Evolutionary conservation across 169 alveolate genomes (phyloP), one percentile per base, ranked within the genome.

Genomic region (Miamiensis avidus): DNA sequence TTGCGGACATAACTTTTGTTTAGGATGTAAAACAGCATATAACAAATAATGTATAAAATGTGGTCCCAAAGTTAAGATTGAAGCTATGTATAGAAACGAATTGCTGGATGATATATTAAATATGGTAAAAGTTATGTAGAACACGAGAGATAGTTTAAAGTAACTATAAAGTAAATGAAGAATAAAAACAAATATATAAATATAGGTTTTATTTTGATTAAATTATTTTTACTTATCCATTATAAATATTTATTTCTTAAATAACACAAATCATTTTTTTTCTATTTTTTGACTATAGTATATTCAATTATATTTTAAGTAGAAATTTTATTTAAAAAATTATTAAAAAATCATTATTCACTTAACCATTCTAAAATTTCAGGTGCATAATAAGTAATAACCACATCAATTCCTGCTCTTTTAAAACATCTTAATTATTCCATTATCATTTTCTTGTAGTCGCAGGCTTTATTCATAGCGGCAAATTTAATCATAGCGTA

Each of bases 341-440:
- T n/a, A n/a, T n/a, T n/a, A n/a, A n/a, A n/a, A n/a, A n/a, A n/a
- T n/a, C 25, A n/a, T 29, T 79, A 69, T 79, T 79, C 84, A 31
- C 30, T 72, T 65, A 92, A 74, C 93, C 95, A 92, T 29, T 90
- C 94, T 25, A 92, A 79, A 0, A 93, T 73, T 31, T 88, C 83
- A 6, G 96, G 96, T 0, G 92, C 76, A 76, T 86, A 97, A 86
- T 96, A 95, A 32, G 98, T 95, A 76, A 96, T 93, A 11, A 97
- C 92, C 15, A 96, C 89, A 88, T 94, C 96, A 64, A 97, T 95
- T 25, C 99, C 99, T 4, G 98, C 97, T 84, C 99, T 93, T 82
- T 91, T 69, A 87, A 94, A 94, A 15, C 97, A 83, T 75, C 93
- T 92, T 77, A 97, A 86, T 32, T 92, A 75, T 82, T 96, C 98